Evolutionary conservation across 345 rosid genomes (phyloP).

Genomic region (Trapa incisa): DNA sequence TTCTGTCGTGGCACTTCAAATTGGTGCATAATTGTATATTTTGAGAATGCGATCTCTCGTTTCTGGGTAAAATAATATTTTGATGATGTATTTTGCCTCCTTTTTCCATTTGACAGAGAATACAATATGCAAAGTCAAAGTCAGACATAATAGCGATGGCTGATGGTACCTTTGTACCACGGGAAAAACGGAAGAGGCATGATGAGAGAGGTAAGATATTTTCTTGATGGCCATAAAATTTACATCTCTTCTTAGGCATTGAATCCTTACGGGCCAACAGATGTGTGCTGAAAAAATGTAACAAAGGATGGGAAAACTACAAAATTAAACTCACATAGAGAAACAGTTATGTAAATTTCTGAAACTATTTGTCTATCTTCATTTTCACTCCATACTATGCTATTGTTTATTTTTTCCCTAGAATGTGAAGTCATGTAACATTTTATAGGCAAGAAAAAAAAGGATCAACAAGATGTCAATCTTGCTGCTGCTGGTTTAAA

Average conservation of each 20-base stretch:
- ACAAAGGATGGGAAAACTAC: not conserved
- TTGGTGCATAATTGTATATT: not conserved
- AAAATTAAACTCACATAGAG: not conserved
- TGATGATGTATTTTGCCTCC: not conserved
- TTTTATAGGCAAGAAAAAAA: slow-evolving; percentile 63
- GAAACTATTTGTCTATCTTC: not conserved
- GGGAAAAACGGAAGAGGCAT: slow-evolving; percentile 86
- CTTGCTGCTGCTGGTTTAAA: slow-evolving; percentile 41
- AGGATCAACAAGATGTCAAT: slow-evolving; percentile 74
- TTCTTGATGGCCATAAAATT: not conserved
- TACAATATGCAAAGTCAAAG: slow-evolving; percentile 85
- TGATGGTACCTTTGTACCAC: slow-evolving; percentile 94
- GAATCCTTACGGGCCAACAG: not conserved
- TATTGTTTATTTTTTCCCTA: not conserved
- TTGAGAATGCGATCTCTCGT: not conserved
- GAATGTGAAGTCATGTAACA: not conserved
- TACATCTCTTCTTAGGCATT: not conserved
- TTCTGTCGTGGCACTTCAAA: not conserved
- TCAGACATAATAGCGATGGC: slow-evolving; percentile 90
- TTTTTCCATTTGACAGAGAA: slow-evolving; percentile 40
- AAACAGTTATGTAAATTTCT: not conserved
- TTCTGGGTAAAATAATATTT: not conserved
- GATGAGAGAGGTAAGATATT: slow-evolving; percentile 59
- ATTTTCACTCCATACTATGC: not conserved
- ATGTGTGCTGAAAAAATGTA: not conserved